Base-by-base conservation (phyloP, 208 protist genomes). In the Crithidia mellificae region DNA sequence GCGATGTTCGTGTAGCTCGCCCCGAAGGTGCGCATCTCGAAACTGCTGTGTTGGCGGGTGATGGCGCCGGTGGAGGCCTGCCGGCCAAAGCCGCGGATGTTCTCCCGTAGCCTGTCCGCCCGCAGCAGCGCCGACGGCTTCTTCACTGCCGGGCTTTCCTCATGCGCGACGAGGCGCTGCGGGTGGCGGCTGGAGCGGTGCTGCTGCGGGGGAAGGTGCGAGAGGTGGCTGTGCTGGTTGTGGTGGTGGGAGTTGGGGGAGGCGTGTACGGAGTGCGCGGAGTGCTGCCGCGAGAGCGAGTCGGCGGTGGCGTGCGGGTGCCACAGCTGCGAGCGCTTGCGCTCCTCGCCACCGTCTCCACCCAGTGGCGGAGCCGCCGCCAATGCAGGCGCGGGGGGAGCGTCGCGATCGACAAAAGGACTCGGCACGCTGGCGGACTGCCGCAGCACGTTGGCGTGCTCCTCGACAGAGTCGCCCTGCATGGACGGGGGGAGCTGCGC, bases 41-140 rank as follows among this genome's bases (percentile, higher is more conserved):
- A 52, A 34, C 67, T 64, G 57, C 67, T 65, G 57, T 55, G 69
- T 32, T 52, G 51, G 4, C 46, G 61, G 1, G 27, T 36, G 6
- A 68, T 24, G 9, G 2, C 50, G 24, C 8, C 22, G 6, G n/a
- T 38, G 14, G 62, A 39, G 25, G 62, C 24, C 41, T 62, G 64
- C 8, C 64, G 75, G 22, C 57, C 67, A 24, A 54, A 41, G 11
- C 65, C 68, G 56, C 65, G 69, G 11, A 81, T n/a, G 29, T 81
- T 39, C n/a, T 65, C 59, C 2, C 75, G 75, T n/a, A 81, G 65
- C 0, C 47, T 56, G 30, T 81, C 49, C 2, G 59, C 69, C 6
- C 64, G 71, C 36, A 30, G 39, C 20, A 51, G 50, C n/a, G 56
- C 66, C 11, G 63, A 68, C n/a, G 43, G 41, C 38, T 59, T 50